Conservation (phyloP, 148 eudicot species). For the Suaeda aralocaspica region DNA sequence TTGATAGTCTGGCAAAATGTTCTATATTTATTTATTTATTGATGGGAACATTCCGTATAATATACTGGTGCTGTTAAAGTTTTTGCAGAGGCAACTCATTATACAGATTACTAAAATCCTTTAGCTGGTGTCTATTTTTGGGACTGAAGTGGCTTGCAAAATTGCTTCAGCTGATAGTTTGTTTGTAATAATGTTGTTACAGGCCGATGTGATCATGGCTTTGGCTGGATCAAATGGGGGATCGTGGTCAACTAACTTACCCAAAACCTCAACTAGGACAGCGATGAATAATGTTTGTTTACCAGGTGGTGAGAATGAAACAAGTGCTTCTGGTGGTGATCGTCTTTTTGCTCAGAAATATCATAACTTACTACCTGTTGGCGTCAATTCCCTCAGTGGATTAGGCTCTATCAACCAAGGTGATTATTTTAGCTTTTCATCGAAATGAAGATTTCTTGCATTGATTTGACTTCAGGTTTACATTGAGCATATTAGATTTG, state of each 20-base stretch:
- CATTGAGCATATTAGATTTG: neutral
- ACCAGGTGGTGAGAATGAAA: constrained; percentile 31
- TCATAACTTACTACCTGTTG: neutral
- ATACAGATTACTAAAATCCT: too few relatives aligned
- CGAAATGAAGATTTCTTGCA: neutral
- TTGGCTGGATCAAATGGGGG: constrained; percentile 85
- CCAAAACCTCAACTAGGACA: constrained; percentile 34
- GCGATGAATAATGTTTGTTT: constrained; percentile 25
- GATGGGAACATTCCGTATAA: too few relatives aligned
- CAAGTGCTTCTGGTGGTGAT: constrained; percentile 13
- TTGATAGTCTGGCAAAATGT: too few relatives aligned
- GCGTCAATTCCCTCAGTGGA: constrained; percentile 1
- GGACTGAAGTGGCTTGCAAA: neutral
- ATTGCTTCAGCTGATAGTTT: constrained; percentile 12
- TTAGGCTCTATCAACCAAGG: constrained; percentile 15
- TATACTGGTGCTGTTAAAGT: neutral
- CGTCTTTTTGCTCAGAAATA: constrained; percentile 12
- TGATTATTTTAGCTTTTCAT: neutral
- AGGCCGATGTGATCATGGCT: constrained; percentile 79
- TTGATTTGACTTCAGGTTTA: neutral
- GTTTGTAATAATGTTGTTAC: constrained; percentile 19
- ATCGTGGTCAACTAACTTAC: constrained; percentile 65
- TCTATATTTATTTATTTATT: too few relatives aligned
- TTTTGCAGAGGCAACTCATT: neutral
- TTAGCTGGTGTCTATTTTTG: neutral